Conservation (phyloP, 2,329 filamentous ascomycete genomes). For the Lecanosticta acicola region DNA sequence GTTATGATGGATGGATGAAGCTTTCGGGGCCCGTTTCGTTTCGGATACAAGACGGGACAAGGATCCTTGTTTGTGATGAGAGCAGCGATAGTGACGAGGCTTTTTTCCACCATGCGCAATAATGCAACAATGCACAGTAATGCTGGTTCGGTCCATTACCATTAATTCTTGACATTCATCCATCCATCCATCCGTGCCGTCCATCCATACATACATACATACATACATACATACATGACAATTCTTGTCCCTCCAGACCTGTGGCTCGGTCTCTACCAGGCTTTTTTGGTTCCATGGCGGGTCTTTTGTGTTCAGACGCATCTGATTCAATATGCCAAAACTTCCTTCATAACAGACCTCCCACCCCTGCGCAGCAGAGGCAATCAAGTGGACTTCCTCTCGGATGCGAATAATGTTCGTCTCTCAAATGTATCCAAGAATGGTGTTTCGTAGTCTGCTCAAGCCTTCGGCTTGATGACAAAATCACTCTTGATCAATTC, state of each 20-base stretch:
- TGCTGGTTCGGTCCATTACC: conserved; percentile 3
- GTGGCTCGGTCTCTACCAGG: too few relatives aligned
- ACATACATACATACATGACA: not conserved
- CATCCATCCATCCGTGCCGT: not conserved
- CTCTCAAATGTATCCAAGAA: too few relatives aligned
- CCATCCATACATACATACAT: too few relatives aligned
- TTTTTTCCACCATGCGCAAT: too few relatives aligned
- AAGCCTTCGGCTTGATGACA: conserved; percentile 26
- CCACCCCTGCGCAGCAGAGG: not conserved
- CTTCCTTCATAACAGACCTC: not conserved
- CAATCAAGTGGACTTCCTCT: not conserved
- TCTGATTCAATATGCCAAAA: not conserved
- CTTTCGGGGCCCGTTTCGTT: too few relatives aligned
- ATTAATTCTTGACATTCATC: not conserved
- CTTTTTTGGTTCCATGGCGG: too few relatives aligned
- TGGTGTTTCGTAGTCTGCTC: not conserved
- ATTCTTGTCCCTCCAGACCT: not conserved
- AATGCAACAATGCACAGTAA: not conserved
- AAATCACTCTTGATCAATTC: conserved; percentile 82
- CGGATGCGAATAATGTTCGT: too few relatives aligned
- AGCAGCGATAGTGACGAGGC: too few relatives aligned
- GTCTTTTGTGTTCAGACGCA: not conserved
- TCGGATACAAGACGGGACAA: too few relatives aligned
- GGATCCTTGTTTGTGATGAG: too few relatives aligned
- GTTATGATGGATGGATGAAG: too few relatives aligned